Evolutionary conservation across 345 rosid species (phyloP).

Genomic region (Salix viminalis): DNA sequence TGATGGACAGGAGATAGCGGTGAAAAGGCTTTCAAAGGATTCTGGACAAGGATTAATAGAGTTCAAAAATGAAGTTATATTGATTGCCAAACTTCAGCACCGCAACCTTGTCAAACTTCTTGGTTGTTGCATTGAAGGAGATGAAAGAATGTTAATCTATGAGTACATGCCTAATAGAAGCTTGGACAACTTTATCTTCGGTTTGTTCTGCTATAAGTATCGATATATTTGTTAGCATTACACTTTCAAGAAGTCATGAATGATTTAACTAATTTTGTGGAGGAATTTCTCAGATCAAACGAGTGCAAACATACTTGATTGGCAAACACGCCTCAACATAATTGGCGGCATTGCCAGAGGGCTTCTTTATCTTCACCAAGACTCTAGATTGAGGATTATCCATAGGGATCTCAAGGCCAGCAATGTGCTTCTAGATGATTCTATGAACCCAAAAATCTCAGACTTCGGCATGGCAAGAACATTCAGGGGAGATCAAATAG

Average conservation of each 20-base stretch:
- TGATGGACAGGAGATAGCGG: conserved; percentile 45
- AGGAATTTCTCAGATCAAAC: background rate
- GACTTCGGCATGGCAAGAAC: conserved; percentile 21
- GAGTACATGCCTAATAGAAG: conserved; percentile 33
- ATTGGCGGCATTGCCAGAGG: conserved; percentile 20
- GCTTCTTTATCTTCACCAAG: conserved; percentile 31
- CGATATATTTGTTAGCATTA: background rate
- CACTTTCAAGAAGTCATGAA: background rate
- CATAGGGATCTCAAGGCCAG: conserved; percentile 24
- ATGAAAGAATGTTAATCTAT: conserved; percentile 25
- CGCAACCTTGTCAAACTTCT: conserved; percentile 46
- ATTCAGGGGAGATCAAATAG: conserved; percentile 13
- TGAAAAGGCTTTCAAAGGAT: conserved; percentile 42
- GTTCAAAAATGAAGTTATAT: conserved; percentile 43
- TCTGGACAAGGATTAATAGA: conserved; percentile 46
- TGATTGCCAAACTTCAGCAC: conserved; percentile 48
- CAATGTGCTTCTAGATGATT: conserved; percentile 8
- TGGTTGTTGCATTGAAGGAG: conserved; percentile 29
- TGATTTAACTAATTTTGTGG: background rate
- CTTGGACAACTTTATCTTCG: conserved; percentile 36
- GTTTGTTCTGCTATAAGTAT: background rate
- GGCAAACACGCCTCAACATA: conserved; percentile 9
- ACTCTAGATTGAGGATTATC: conserved; percentile 20
- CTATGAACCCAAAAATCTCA: conserved; percentile 16
- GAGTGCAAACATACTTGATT: background rate